Base-by-base conservation (phyloP, 2,329 filamentous ascomycete genomes). In the Fusarium staphyleae region DNA sequence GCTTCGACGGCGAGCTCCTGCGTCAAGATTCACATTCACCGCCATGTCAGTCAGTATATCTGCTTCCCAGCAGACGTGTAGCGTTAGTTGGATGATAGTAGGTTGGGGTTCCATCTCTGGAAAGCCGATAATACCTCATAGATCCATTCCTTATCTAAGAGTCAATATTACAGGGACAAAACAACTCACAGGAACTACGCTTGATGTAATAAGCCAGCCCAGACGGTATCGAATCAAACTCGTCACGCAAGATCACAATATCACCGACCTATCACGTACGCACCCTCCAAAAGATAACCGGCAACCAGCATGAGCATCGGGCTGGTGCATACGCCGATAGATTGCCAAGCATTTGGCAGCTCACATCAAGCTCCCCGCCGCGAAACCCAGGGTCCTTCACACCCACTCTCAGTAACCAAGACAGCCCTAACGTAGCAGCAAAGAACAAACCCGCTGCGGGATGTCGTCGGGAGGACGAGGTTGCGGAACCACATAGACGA, bases 401-500 rank as follows among this genome's bases (percentile, higher is more conserved):
- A 56, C 58, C 58, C 58, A 56, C 58, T 54, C 59, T 26, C 35
- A 62, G 12, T 24, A 33, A 55, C 19, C 43, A 42, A 47, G 19
- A 40, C 19, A 22, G n/a, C 26, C 26, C 22, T n/a, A n/a, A n/a
- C n/a, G n/a, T n/a, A 40, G 5, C 16, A 35, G 41, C 30, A 46
- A 46, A 44, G 63, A 44, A 43, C 49, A 55, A 57, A 42, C 42
- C 29, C 40, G 40, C 34, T 34, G 46, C 48, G 49, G 16, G 22
- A 24, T 24, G 22, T 43, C 36, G 28, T 57, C 35, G 48, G 14
- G 14, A 16, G 39, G 36, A 19, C 43, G 39, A 48, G 50, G 52
- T n/a, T n/a, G n/a, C n/a, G n/a, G n/a, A n/a, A n/a, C 46, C 55
- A 57, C 56, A 57, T 55, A 50, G 59, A 35, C 45, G 48, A 40